Conservation (phyloP, 140 eudicot genomes). For the Ambrosia hybrid region DNA sequence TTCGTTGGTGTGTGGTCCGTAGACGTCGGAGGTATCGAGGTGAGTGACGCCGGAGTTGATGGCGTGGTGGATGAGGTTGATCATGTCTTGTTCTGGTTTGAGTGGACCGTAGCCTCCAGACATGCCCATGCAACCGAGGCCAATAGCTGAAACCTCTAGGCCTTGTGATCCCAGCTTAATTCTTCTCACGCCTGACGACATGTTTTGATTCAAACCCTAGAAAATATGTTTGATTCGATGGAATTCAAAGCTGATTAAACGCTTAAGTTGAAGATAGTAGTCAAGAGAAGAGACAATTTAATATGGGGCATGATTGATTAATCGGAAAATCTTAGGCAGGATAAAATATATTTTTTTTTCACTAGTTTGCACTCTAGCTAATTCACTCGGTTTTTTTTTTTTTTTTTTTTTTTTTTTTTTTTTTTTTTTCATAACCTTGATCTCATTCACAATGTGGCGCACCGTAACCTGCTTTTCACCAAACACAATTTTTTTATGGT, state of each 20-base stretch:
- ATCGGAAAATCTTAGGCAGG: not conserved
- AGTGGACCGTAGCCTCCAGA: constrained; percentile 52
- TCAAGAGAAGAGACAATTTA: not conserved
- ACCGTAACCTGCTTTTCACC: too few relatives aligned
- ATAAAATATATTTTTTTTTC: too few relatives aligned
- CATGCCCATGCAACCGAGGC: constrained; percentile 78
- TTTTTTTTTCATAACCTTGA: too few relatives aligned
- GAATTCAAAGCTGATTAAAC: too few relatives aligned
- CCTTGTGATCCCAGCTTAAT: constrained; percentile 72
- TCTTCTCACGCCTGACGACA: constrained; percentile 33
- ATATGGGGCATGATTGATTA: not conserved
- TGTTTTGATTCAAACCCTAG: not conserved
- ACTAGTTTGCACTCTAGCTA: too few relatives aligned
- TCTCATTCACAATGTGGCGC: too few relatives aligned
- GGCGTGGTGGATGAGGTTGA: constrained; percentile 66
- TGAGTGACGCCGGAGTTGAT: constrained; percentile 56
- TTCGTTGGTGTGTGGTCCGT: constrained; percentile 70
- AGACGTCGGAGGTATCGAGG: constrained; percentile 61
- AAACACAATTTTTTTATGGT: too few relatives aligned
- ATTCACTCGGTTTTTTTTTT: too few relatives aligned
- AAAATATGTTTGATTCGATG: not conserved
- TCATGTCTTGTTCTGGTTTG: constrained; percentile 62
- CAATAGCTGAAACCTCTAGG: constrained; percentile 57
- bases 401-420: too few relatives aligned
- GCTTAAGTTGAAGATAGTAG: not conserved